Evolutionary conservation across 2,329 filamentous ascomycete genomes (phyloP), one percentile per base, ranked within the genome.

Genomic region (Fusarium concolor): DNA sequence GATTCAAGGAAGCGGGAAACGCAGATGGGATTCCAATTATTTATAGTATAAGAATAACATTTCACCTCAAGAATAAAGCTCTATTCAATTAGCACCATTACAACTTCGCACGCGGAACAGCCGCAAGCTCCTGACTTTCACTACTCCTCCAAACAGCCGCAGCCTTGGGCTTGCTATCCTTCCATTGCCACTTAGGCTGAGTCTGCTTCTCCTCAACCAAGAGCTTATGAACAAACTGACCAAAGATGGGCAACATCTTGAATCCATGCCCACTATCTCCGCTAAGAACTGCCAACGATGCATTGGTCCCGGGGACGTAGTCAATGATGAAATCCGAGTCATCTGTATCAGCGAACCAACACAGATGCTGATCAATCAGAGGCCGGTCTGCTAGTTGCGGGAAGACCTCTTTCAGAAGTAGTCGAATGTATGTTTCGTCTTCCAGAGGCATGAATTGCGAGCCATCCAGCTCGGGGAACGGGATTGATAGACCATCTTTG

Each of bases 241-340:
- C 65, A 8, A 67, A 67, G 0, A 67, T 67, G 4, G 65, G 65
- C 22, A 68, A 18, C 65, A 67, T 68, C 14, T 67, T 67, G 0
- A 67, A 67, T 1, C 65, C 65, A 5, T 67, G 65, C 1, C 65
- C 65, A 6, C 39, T 49, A 6, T 68, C 65, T 8, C 65, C 65
- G 15, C 59, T 65, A 1, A 67, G 6, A 15, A 67, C 54, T 1
- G 47, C 49, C 6, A 67, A 11, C 4, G 65, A 56, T 4, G 44
- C 61, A 10, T 61, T 42, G 1, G 65, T 68, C 11, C 66, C 65
- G 0, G 65, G 65, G 0, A 67, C 65, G 3, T 61, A 68, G 42
- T 67, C 65, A 2, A 67, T 68, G 15, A 67, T 68, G 7, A 65
- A 67, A 4, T 67, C 65, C 1, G 65, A 67, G 29, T 67, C 65